phyloP scores from a whole-genome alignment of 1,284 basidiomycete species.

The Boletellus dicymbophilus region DNA sequence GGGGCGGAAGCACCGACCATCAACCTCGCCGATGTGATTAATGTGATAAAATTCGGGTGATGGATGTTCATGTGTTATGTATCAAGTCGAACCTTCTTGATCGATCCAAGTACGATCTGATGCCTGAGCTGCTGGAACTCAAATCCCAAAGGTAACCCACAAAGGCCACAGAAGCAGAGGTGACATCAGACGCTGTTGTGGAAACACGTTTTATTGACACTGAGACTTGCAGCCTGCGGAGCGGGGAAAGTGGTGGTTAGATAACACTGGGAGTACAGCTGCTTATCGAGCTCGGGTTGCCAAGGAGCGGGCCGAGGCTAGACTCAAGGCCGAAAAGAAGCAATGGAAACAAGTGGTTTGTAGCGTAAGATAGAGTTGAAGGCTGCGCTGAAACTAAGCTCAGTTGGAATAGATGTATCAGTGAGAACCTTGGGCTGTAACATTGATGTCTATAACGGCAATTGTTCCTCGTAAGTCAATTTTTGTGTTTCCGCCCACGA shows the following conservation, averaged over 20 bases:
- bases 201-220: neutral
- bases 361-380: too few species aligned
- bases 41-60: neutral
- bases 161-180: neutral
- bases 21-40: constrained; percentile 9
- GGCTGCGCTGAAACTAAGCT: too few species aligned
- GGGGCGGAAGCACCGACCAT: constrained; percentile 18
- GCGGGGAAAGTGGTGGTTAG: constrained; percentile 19
- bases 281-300: constrained; percentile 14
- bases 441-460: too few species aligned
- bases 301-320: constrained; percentile 11
- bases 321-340: constrained; percentile 1
- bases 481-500: too few species aligned
- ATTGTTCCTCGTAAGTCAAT: too few species aligned
- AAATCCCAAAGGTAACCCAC: neutral
- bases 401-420: too few species aligned
- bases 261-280: constrained; percentile 18
- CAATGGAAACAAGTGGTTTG: too few species aligned
- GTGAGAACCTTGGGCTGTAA: too few species aligned
- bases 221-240: neutral
- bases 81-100: constrained; percentile 9
- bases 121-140: constrained; percentile 7
- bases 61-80: neutral
- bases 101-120: constrained; percentile 19
- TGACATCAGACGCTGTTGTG: neutral